Conservation (phyloP, 768 basidiomycete genomes). For the Galerina marginata region DNA sequence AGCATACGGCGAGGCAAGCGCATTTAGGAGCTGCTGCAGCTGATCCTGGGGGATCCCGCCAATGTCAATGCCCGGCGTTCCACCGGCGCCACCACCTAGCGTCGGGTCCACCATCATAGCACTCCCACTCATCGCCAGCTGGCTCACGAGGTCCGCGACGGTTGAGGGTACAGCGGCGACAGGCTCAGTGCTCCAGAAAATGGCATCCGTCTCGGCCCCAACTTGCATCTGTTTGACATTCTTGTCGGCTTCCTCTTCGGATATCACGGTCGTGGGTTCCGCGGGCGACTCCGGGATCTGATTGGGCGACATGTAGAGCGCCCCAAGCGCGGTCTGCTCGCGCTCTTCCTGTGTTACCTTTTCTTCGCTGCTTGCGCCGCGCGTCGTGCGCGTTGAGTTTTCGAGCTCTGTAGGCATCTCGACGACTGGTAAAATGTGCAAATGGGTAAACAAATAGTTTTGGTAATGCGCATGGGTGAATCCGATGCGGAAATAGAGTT, state of each 20-base stretch:
- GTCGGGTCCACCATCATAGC: slow-evolving; percentile 37
- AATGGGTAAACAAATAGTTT: slow-evolving; percentile 27
- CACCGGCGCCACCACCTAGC: slow-evolving; percentile 40
- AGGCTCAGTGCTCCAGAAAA: slow-evolving; percentile 65
- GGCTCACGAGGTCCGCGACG: slow-evolving; percentile 74
- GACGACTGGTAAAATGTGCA: slow-evolving; percentile 48
- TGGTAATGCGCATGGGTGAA: slow-evolving; percentile 12
- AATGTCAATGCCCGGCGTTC: slow-evolving; percentile 20
- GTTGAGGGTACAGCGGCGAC: slow-evolving; percentile 41
- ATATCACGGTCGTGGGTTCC: slow-evolving; percentile 63
- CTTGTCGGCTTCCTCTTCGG: slow-evolving; percentile 74
- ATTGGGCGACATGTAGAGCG: slow-evolving; percentile 70
- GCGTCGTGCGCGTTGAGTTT: slow-evolving; percentile 51
- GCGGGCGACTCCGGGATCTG: slow-evolving; percentile 83
- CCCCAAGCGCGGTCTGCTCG: slow-evolving; percentile 77
- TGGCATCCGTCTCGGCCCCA: slow-evolving; percentile 64
- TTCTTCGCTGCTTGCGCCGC: slow-evolving; percentile 75
- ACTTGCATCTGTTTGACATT: slow-evolving; percentile 69
- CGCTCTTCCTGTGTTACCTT: slow-evolving; percentile 74
- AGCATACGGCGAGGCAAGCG: slow-evolving; percentile 21
- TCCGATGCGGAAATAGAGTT: slow-evolving; percentile 16
- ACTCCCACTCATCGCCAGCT: slow-evolving; percentile 48
- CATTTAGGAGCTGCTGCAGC: slow-evolving; percentile 60
- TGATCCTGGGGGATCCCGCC: slow-evolving; percentile 52
- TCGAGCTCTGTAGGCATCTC: slow-evolving; percentile 68